Percentiles rank a stretch among this genome's conserved stretches.
Conservation (phyloP, 768 basidiomycete species). For the Guyanaporus albipodus region DNA sequence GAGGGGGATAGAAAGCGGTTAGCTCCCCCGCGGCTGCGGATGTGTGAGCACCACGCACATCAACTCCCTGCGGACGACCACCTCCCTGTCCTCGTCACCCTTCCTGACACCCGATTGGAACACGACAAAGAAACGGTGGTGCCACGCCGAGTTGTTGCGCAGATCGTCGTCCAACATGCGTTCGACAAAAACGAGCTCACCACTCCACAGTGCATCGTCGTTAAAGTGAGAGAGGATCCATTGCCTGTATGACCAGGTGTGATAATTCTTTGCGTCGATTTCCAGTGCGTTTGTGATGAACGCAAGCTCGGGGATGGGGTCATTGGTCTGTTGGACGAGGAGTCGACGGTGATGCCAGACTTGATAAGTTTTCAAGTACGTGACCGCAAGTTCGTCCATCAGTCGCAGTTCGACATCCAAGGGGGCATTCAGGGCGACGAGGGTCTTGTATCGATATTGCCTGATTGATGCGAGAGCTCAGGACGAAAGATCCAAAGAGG, state of each 20-base stretch:
- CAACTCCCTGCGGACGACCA: constrained; percentile 64
- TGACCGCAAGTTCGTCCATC: constrained; percentile 84
- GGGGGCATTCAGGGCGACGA: constrained; percentile 61
- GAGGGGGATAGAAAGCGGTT: not conserved
- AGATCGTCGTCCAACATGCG: constrained; percentile 69
- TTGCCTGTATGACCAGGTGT: constrained; percentile 98
- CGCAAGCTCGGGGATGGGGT: constrained; percentile 63
- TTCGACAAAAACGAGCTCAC: constrained; percentile 75
- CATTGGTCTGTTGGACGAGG: constrained; percentile 53
- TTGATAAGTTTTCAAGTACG: constrained; percentile 92
- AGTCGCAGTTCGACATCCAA: constrained; percentile 75
- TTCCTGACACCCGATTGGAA: constrained; percentile 61
- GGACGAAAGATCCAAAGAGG: not conserved
- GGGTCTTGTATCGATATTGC: constrained; percentile 93
- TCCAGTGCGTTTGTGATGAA: constrained; percentile 74
- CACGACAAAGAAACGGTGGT: constrained; percentile 88
- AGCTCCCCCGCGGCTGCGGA: not conserved
- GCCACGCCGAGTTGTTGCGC: constrained; percentile 97
- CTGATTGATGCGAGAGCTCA: constrained; percentile 38
- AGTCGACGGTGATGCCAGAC: constrained; percentile 94
- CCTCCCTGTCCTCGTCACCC: constrained; percentile 59
- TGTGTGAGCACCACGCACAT: constrained; percentile 58
- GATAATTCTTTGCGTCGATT: constrained; percentile 92
- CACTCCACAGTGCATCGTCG: constrained; percentile 62
- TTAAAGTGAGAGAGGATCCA: constrained; percentile 89